Base-by-base conservation (phyloP, 1,284 basidiomycete species). In the Earliella scabrosa region DNA sequence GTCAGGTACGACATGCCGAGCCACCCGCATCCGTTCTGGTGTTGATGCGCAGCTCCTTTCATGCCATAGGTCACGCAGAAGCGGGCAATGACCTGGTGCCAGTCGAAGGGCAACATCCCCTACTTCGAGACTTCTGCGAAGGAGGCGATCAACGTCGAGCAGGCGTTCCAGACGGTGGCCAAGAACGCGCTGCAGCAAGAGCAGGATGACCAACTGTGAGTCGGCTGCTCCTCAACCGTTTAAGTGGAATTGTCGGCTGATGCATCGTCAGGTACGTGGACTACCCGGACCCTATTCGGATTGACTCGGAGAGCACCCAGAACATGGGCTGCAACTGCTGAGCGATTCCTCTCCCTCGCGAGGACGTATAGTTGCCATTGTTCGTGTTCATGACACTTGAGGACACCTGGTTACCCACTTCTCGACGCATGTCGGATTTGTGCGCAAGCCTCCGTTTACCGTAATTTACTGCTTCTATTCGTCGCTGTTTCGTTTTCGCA, bases 51-150 rank as follows among this genome's bases (percentile, higher is more conserved):
- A 34, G 18, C 29, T 14, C 46, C 29, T 46, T 54, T 6, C 23
- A 9, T 20, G 5, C 13, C 49, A 13, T 63, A 96, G 94, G 95
- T 98, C 24, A 95, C 95, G 9, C 97, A 99, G 87, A 99, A 99
- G 76, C 92, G 97, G 50, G 97, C 97, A 21, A 98, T 99, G 95
- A 94, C 95, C 9, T 99, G 97, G 97, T 99, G 97, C 76, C 96
- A 99, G 72, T 92, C 94, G 61, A 99, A 99, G 79, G 97, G 97
- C 69, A 98, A 98, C 77, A 98, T 99, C 66, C 97, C 97, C 14
- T 99, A 99, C 77, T 99, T 99, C 75, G 97, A 99, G 80, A 99
- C 97, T 1, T 98, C 97, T 10, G 97, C 97, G 40, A 99, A 99
- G 79, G 97, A 99, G 75, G 97, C 97, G 18, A 98, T 99, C 82